Evolutionary conservation across 2,329 filamentous ascomycete species (phyloP).

Genomic region (Phialophora macrospora): DNA sequence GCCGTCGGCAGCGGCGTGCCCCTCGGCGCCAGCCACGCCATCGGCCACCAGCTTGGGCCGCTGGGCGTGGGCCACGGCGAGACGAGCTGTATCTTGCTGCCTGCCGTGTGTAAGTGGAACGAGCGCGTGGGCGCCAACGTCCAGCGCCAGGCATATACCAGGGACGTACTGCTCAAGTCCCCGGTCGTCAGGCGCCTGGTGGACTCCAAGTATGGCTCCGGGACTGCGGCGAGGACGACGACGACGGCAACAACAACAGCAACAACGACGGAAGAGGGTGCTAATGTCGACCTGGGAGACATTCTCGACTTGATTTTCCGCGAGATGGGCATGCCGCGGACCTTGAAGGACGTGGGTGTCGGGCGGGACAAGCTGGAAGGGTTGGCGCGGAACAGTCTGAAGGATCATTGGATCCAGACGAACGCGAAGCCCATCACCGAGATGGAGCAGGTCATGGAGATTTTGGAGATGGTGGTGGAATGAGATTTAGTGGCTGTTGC

Average conservation of each 20-base stretch:
- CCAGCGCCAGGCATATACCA: constrained; percentile 50
- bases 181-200: constrained; percentile 48
- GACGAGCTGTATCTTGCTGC: constrained; percentile 62
- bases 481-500: not conserved
- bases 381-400: constrained; percentile 57
- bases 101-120: constrained; percentile 64
- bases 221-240: not conserved
- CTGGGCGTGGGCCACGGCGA: constrained; percentile 65
- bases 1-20: constrained; percentile 50
- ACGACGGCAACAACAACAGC: too few species aligned
- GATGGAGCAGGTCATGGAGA: constrained; percentile 58
- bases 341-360: constrained; percentile 58
- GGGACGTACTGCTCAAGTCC: constrained; percentile 49
- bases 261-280: too few species aligned
- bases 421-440: constrained; percentile 58
- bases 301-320: constrained; percentile 58
- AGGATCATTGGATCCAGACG: constrained; percentile 57
- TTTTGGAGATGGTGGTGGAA: constrained; percentile 52
- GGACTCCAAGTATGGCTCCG: constrained; percentile 34
- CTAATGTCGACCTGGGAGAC: constrained; percentile 59
- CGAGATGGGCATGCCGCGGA: constrained; percentile 60
- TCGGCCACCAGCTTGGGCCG: constrained; percentile 60
- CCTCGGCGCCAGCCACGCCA: constrained; percentile 58
- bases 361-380: constrained; percentile 54
- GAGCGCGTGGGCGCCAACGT: constrained; percentile 49